phyloP scores from a whole-genome alignment of 257 asterid genomes.

The Fraxinus excelsior region DNA sequence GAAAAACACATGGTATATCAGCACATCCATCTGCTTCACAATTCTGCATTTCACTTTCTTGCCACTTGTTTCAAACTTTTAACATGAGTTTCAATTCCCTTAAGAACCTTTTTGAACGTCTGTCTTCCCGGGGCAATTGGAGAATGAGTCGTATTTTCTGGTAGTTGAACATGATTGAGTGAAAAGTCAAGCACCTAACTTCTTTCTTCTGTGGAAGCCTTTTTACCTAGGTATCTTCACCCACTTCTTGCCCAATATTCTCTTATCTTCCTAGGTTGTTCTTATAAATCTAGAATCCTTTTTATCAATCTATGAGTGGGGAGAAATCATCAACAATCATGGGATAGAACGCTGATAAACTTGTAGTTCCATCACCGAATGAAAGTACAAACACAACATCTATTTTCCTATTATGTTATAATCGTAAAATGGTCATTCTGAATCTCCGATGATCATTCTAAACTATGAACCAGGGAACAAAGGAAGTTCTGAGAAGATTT shows the following conservation, averaged over 20 bases:
- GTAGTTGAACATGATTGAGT: neutral
- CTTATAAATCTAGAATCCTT: neutral
- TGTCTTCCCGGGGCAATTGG: neutral
- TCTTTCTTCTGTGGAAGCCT: neutral
- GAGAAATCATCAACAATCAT: slow-evolving; percentile 28
- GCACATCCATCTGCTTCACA: neutral
- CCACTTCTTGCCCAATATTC: slow-evolving; percentile 5
- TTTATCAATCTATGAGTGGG: slow-evolving; percentile 32
- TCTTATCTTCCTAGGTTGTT: neutral
- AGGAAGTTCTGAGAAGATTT: slow-evolving; percentile 51
- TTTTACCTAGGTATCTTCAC: slow-evolving; percentile 24
- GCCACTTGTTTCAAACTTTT: slow-evolving; percentile 4
- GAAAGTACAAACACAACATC: slow-evolving; percentile 32
- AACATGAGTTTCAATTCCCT: neutral
- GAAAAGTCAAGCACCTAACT: neutral
- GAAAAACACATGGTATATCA: neutral
- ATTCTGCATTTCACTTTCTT: neutral
- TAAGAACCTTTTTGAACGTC: neutral
- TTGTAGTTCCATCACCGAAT: slow-evolving; percentile 21
- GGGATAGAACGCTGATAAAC: slow-evolving; percentile 37
- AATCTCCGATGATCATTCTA: neutral
- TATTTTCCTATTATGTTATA: neutral
- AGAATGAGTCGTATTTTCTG: neutral
- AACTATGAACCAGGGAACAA: slow-evolving; percentile 34
- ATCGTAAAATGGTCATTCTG: neutral